phyloP scores from a whole-genome alignment of 179 eudicot species.

The Silene vulgaris region DNA sequence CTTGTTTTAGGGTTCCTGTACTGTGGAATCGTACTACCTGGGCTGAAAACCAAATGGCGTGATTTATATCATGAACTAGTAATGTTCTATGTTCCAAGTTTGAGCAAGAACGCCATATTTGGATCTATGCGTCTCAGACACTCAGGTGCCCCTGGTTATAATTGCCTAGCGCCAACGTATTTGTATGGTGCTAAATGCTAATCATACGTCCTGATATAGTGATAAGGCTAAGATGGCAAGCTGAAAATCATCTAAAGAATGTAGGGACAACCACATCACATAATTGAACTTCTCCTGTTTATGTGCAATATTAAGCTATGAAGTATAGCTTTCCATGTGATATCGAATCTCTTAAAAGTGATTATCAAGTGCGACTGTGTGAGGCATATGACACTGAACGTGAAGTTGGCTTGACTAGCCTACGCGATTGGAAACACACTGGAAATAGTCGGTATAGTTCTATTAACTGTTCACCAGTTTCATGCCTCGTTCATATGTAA shows the following conservation, averaged over 20 bases:
- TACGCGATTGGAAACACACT: too few species aligned
- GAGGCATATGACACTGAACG: background rate
- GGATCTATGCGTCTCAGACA: background rate
- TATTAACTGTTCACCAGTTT: too few species aligned
- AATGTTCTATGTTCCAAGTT: conserved; percentile 1
- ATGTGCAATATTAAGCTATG: too few species aligned
- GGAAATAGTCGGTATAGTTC: too few species aligned
- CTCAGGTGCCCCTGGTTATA: background rate
- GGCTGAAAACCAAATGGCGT: background rate
- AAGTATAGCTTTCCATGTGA: background rate
- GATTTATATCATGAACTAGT: background rate
- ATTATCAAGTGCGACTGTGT: background rate
- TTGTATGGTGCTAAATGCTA: background rate
- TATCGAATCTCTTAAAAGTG: background rate
- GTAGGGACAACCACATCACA: background rate
- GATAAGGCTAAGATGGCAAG: background rate
- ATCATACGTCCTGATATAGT: background rate
- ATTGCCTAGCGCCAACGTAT: too few species aligned
- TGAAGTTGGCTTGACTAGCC: too few species aligned
- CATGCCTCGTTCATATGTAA: too few species aligned
- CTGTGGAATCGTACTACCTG: background rate
- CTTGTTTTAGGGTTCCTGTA: background rate
- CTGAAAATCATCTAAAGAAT: background rate
- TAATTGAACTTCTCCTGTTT: background rate
- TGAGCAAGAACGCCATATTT: background rate